These are phyloP conservation scores for Penicillium oxalicum DNA, from an alignment of 2,329 filamentous ascomycete genomes.

Conservation along the genomic window DNA sequence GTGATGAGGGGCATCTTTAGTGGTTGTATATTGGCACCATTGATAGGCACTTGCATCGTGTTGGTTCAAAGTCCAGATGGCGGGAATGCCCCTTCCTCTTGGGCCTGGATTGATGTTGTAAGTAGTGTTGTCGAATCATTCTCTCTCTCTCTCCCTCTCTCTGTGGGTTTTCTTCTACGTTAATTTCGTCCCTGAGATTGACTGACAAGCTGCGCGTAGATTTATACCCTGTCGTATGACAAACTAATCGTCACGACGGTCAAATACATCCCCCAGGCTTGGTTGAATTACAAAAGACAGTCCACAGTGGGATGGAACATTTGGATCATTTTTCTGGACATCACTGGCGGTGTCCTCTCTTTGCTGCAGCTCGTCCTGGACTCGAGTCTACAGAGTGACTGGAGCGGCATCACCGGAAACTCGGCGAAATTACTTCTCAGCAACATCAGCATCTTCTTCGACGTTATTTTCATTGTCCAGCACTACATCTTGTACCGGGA, in stretches of 20 bases:
- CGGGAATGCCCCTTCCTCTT: conserved; percentile 45
- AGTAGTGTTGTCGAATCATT: conserved; percentile 15
- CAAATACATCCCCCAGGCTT: conserved; percentile 86
- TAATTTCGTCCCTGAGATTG: not conserved
- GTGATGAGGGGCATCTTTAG: conserved; percentile 63
- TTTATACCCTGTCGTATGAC: conserved; percentile 72
- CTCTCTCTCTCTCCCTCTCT: not conserved
- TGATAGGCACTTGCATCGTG: conserved; percentile 39
- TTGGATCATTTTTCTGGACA: conserved; percentile 73
- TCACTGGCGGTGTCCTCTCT: conserved; percentile 74
- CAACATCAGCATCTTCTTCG: conserved; percentile 80
- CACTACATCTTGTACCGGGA: conserved; percentile 73
- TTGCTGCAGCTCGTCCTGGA: conserved; percentile 78
- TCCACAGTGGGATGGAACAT: conserved; percentile 89
- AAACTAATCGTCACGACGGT: conserved; percentile 83
- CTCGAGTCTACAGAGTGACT: conserved; percentile 75
- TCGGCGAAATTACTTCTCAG: conserved; percentile 83
- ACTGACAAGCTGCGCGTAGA: conserved; percentile 30
- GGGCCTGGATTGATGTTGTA: conserved; percentile 62
- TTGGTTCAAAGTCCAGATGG: conserved; percentile 35
- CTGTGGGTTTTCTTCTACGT: not conserved
- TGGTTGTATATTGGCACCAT: conserved; percentile 54
- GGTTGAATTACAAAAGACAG: conserved; percentile 75
- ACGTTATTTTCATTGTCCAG: conserved; percentile 78
- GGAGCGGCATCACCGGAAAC: conserved; percentile 86